Conservation (phyloP, 305 asterid species). For the Fraxinus sp. region DNA sequence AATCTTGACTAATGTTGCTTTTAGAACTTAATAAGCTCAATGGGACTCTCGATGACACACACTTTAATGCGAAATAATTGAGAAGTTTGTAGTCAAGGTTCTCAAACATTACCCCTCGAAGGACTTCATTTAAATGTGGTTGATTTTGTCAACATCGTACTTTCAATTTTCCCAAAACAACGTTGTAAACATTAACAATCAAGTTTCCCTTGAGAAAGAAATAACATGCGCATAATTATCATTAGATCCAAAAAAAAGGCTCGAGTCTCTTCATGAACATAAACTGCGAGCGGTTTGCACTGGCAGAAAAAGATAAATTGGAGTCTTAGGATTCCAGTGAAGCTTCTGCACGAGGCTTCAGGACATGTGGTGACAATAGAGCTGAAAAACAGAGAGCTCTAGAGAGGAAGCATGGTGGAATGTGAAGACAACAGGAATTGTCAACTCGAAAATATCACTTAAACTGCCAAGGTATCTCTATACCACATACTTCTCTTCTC, state of each 20-base stretch:
- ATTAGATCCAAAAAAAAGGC: not conserved
- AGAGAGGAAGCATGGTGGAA: slow-evolving; percentile 86
- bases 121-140: not conserved
- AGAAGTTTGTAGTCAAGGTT: not conserved
- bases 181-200: not conserved
- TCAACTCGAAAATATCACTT: slow-evolving; percentile 81
- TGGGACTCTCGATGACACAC: not conserved
- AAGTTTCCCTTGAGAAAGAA: not conserved
- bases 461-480: slow-evolving; percentile 54
- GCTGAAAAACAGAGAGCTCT: slow-evolving; percentile 80
- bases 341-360: slow-evolving; percentile 87
- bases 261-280: not conserved
- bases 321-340: slow-evolving; percentile 83
- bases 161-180: not conserved
- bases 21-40: not conserved
- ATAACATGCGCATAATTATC: not conserved
- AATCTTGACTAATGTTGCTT: not conserved
- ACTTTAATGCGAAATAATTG: not conserved
- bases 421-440: slow-evolving; percentile 93
- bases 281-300: not conserved
- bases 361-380: slow-evolving; percentile 81
- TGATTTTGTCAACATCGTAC: not conserved
- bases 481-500: not conserved
- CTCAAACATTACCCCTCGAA: not conserved
- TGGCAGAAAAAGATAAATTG: slow-evolving; percentile 46